Evolutionary conservation across 768 basidiomycete species (phyloP).

Genomic region (Serendipita sp.): DNA sequence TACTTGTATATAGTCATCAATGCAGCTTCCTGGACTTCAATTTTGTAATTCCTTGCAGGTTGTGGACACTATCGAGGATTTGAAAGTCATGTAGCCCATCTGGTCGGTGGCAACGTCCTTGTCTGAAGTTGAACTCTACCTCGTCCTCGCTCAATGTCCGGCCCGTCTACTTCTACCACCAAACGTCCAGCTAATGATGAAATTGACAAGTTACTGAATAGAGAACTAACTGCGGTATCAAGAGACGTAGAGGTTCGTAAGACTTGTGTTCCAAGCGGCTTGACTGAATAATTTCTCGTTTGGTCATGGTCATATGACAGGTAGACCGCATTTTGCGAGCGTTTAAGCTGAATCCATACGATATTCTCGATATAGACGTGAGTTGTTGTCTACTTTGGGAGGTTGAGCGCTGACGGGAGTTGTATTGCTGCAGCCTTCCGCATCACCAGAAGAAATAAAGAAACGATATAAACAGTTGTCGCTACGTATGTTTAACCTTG

Average conservation of each 20-base stretch:
- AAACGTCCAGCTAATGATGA: slow-evolving; percentile 28
- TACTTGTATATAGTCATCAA: too few species aligned
- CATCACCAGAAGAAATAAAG: slow-evolving; percentile 66
- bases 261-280: not conserved
- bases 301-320: slow-evolving; percentile 10
- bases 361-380: slow-evolving; percentile 69
- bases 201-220: slow-evolving; percentile 60
- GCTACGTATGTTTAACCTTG: slow-evolving; percentile 39
- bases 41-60: too few species aligned
- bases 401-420: not conserved
- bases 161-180: not conserved
- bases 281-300: not conserved
- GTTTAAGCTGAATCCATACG: slow-evolving; percentile 97
- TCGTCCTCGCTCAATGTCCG: not conserved
- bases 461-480: slow-evolving; percentile 75
- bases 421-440: slow-evolving; percentile 10
- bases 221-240: slow-evolving; percentile 73
- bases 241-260: slow-evolving; percentile 63
- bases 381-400: slow-evolving; percentile 21
- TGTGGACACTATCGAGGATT: not conserved
- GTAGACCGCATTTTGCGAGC: slow-evolving; percentile 76
- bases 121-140: not conserved
- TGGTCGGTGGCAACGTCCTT: not conserved
- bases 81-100: not conserved
- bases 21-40: too few species aligned